Evolutionary conservation across 805 yeast species (phyloP).

Genomic region (Saturnispora gosingensis): DNA sequence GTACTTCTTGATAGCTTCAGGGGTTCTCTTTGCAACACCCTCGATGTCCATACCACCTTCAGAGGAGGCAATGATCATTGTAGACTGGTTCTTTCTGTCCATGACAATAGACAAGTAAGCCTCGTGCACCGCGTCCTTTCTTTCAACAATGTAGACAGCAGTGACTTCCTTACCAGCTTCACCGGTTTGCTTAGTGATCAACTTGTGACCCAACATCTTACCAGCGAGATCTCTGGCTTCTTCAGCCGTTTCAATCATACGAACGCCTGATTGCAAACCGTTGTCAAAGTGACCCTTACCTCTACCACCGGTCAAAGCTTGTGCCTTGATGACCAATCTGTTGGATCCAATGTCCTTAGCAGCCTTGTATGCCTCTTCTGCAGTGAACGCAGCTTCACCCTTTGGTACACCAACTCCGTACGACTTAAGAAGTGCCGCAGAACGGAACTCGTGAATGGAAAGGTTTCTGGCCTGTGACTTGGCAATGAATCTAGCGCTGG

Average conservation of each 20-base stretch:
- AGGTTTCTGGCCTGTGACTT: slow-evolving; percentile 47
- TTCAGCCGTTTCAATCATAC: slow-evolving; percentile 73
- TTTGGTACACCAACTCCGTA: slow-evolving; percentile 88
- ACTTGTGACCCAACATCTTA: slow-evolving; percentile 85
- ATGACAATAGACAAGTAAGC: slow-evolving; percentile 89
- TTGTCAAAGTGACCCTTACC: slow-evolving; percentile 97
- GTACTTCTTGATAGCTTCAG: slow-evolving; percentile 86
- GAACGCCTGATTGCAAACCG: slow-evolving; percentile 95
- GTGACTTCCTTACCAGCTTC: slow-evolving; percentile 95
- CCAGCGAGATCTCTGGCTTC: slow-evolving; percentile 81
- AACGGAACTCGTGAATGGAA: slow-evolving; percentile 92
- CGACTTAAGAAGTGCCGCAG: slow-evolving; percentile 71
- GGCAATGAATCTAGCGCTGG: neutral
- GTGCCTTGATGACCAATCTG: slow-evolving; percentile 94
- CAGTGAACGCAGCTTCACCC: slow-evolving; percentile 85
- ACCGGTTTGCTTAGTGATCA: slow-evolving; percentile 97
- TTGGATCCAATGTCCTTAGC: slow-evolving; percentile 70
- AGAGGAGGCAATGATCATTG: slow-evolving; percentile 89
- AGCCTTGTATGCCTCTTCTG: slow-evolving; percentile 76
- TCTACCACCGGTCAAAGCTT: slow-evolving; percentile 98
- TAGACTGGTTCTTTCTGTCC: slow-evolving; percentile 87
- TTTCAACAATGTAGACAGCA: slow-evolving; percentile 91
- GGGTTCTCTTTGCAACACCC: slow-evolving; percentile 90
- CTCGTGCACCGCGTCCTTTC: slow-evolving; percentile 89
- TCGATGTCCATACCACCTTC: slow-evolving; percentile 99